A percentile compares a stretch with the other conserved stretches of the same genome.
These are phyloP conservation scores for Acacia crassicarpa DNA, from an alignment of 306 rosid species.

Conservation along the genomic window DNA sequence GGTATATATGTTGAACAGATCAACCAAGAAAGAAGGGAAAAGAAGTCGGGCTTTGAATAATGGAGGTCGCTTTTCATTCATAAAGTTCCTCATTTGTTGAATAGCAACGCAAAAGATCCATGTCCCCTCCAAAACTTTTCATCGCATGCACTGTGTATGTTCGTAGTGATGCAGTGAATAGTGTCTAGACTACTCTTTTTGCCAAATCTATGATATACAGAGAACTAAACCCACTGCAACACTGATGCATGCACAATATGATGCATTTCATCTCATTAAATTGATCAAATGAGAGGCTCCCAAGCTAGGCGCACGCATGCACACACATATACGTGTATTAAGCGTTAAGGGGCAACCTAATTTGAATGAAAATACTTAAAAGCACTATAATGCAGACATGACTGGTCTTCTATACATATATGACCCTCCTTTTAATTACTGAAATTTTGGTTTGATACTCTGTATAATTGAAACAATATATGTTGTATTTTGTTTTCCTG, in stretches of 20 bases:
- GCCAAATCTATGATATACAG: too few relatives aligned
- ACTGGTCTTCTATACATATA: constrained; percentile 25
- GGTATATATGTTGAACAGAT: not conserved
- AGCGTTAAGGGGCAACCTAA: not conserved
- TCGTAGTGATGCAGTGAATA: too few relatives aligned
- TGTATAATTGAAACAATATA: too few relatives aligned
- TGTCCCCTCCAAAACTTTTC: constrained; percentile 24
- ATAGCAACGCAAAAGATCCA: not conserved
- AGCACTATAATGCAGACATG: not conserved
- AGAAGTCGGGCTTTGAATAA: not conserved
- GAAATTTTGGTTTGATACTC: too few relatives aligned
- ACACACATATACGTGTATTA: too few relatives aligned
- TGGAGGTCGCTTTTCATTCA: not conserved
- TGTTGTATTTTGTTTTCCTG: not conserved
- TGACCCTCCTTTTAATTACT: too few relatives aligned
- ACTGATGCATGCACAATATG: too few relatives aligned
- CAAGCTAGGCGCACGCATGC: too few relatives aligned
- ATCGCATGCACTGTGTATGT: not conserved
- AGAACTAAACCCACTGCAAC: too few relatives aligned
- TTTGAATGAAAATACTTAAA: not conserved
- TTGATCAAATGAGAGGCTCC: too few relatives aligned
- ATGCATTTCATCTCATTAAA: too few relatives aligned
- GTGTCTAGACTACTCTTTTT: too few relatives aligned
- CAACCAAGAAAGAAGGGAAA: not conserved
- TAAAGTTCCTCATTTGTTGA: constrained; percentile 21